These are phyloP conservation scores for Sporothrix protearum DNA, from an alignment of 2,329 filamentous ascomycete genomes.

Conservation along the genomic window DNA sequence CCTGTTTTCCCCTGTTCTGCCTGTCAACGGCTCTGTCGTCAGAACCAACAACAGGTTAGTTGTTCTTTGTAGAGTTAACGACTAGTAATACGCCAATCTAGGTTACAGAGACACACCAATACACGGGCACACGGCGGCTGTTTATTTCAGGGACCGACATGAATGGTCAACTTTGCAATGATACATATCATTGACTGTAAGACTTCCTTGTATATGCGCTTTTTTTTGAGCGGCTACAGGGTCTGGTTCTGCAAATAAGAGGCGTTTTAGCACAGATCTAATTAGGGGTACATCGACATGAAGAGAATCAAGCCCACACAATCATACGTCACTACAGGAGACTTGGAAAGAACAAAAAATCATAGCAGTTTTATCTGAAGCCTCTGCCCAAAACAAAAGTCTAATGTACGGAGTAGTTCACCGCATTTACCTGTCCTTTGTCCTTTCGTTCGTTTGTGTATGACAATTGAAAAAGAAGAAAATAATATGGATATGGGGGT, in stretches of 20 bases:
- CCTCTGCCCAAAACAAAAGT: slow-evolving; percentile 4
- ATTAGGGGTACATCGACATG: background rate
- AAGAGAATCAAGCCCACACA: background rate
- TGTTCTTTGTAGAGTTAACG: too few species aligned
- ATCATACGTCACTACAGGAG: background rate
- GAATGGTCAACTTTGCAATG: background rate
- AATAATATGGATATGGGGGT: background rate
- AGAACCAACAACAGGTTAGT: background rate
- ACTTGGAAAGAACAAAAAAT: background rate
- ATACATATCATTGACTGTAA: background rate
- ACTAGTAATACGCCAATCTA: background rate
- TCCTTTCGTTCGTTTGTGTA: slow-evolving; percentile 12
- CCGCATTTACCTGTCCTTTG: slow-evolving; percentile 1
- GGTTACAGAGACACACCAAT: background rate
- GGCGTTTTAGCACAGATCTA: background rate
- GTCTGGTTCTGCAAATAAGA: background rate
- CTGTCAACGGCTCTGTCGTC: background rate
- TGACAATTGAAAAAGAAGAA: slow-evolving; percentile 3
- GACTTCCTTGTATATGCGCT: background rate
- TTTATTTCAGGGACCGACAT: background rate
- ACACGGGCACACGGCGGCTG: background rate
- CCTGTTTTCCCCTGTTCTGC: background rate
- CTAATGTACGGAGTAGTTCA: slow-evolving; percentile 11
- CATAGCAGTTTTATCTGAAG: background rate
- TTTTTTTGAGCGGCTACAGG: background rate